Conservation (phyloP, 2,329 filamentous ascomycete genomes). For the Pseudogymnoascus sp. region DNA sequence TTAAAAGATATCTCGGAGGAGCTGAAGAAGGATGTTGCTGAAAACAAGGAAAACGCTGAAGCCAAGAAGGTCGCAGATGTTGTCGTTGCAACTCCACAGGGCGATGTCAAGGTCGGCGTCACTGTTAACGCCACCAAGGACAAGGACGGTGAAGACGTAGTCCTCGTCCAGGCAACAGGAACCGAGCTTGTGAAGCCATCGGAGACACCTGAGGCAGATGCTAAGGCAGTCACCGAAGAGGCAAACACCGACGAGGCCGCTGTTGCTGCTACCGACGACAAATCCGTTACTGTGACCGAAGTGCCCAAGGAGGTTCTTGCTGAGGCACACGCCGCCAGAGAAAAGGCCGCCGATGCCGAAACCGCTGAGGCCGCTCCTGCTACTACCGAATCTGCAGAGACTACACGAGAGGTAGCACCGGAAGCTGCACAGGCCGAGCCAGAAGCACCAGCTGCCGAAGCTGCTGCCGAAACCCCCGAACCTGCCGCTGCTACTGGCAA, state of each 20-base stretch:
- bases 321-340: neutral
- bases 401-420: neutral
- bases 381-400: neutral
- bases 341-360: neutral
- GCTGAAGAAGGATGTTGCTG: neutral
- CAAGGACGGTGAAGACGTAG: neutral
- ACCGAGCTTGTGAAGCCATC: neutral
- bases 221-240: neutral
- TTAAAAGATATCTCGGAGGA: constrained; percentile 21
- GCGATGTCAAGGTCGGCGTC: constrained; percentile 2
- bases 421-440: neutral
- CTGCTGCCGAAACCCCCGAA: neutral
- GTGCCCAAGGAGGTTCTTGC: neutral
- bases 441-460: neutral
- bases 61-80: neutral
- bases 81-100: neutral
- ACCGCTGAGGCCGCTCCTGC: neutral
- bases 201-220: neutral
- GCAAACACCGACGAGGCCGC: neutral
- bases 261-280: neutral
- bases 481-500: neutral
- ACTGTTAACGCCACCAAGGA: neutral
- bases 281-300: neutral
- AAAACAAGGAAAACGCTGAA: neutral
- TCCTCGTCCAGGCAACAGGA: neutral